These are phyloP conservation scores for Musa balbisiana DNA, from an alignment of 202 grass and related monocot genomes.

Conservation along the genomic window DNA sequence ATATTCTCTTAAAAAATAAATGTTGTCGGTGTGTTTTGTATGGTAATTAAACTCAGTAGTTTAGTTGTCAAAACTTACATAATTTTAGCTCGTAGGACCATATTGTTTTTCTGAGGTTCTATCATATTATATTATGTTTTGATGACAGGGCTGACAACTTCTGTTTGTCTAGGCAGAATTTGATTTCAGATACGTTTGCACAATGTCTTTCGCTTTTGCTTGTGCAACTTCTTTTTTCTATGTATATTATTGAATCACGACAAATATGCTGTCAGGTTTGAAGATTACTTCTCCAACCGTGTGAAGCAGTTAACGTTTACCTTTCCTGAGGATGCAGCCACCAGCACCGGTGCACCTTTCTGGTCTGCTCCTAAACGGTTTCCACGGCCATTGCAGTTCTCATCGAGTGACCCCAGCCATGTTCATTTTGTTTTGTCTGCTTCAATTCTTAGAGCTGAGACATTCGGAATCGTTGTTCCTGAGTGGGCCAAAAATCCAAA, in stretches of 20 bases:
- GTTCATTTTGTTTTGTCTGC: slow-evolving; percentile 59
- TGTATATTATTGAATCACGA: not conserved
- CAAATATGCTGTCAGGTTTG: slow-evolving; percentile 52
- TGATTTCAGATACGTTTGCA: not conserved
- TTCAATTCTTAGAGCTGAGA: slow-evolving; percentile 61
- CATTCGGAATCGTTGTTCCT: slow-evolving; percentile 60
- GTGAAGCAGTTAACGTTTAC: slow-evolving; percentile 87
- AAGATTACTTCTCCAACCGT: slow-evolving; percentile 72
- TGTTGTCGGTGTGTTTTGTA: not conserved
- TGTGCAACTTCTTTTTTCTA: not conserved
- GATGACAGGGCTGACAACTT: not conserved
- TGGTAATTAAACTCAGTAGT: not conserved
- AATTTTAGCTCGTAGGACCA: not conserved
- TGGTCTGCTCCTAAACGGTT: slow-evolving; percentile 90
- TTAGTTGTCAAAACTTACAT: not conserved
- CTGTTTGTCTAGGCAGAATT: not conserved
- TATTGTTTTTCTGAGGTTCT: not conserved
- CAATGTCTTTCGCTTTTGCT: too few relatives aligned
- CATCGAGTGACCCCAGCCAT: slow-evolving; percentile 41
- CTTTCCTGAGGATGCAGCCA: slow-evolving; percentile 67
- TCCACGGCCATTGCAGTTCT: slow-evolving; percentile 56
- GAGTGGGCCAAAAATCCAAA: slow-evolving; percentile 47
- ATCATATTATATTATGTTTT: not conserved
- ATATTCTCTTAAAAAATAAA: not conserved
- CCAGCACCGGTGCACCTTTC: slow-evolving; percentile 59